Percentiles rank a stretch among this genome's conserved stretches.
Conservation (phyloP, 768 basidiomycete genomes). For the Pisolithus albus region DNA sequence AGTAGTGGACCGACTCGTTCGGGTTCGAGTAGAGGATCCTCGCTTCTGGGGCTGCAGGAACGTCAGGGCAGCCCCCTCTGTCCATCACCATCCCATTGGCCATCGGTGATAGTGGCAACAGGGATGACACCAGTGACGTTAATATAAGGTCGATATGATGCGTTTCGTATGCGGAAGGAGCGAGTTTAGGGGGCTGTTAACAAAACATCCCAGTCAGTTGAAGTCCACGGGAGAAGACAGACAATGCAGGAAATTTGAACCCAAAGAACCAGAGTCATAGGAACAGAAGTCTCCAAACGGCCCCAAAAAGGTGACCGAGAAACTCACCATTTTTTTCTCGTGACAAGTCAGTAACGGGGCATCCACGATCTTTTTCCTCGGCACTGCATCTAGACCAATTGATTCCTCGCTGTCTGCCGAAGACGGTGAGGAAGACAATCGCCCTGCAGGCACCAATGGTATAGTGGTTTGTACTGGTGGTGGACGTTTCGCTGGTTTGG, state of each 20-base stretch:
- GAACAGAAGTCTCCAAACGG: neutral
- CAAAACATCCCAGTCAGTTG: neutral
- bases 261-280: neutral
- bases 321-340: neutral
- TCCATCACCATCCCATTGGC: neutral
- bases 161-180: neutral
- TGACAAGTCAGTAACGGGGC: neutral
- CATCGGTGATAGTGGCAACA: neutral
- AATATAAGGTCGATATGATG: neutral
- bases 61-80: neutral
- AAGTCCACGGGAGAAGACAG: neutral
- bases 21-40: constrained; percentile 15
- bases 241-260: neutral
- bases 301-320: neutral
- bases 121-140: neutral
- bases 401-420: neutral
- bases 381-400: neutral
- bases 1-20: constrained; percentile 9
- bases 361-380: neutral
- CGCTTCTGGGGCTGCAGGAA: constrained; percentile 8
- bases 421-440: neutral
- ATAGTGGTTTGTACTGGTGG: neutral
- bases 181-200: neutral
- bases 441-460: neutral
- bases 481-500: neutral